These are phyloP conservation scores for Dactylis glomerata DNA, from an alignment of 176 grass and related monocot genomes.

Conservation along the genomic window DNA sequence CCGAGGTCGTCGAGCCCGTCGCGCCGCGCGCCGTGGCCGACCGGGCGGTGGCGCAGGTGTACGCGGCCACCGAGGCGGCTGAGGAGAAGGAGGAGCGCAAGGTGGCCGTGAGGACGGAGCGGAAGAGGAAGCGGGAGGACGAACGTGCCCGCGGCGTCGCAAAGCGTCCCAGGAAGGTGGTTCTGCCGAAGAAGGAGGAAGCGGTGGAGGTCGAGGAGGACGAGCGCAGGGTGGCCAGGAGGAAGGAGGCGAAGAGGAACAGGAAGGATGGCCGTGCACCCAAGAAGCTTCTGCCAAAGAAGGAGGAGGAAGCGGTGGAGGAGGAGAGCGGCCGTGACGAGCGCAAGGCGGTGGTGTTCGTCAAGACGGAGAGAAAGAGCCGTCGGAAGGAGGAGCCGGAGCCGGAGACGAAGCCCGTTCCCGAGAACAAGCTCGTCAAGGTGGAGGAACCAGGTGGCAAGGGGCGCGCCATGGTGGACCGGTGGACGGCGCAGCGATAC, in stretches of 20 bases:
- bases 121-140: neutral
- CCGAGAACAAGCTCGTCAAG: neutral
- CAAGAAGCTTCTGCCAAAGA: neutral
- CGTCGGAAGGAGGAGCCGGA: neutral
- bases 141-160: neutral
- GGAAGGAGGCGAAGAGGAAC: neutral
- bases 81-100: neutral
- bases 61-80: neutral
- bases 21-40: neutral
- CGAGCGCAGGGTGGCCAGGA: neutral
- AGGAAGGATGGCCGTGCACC: neutral
- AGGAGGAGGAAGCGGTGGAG: neutral
- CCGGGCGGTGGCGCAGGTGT: neutral
- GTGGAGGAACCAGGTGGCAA: neutral
- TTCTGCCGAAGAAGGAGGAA: neutral
- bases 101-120: neutral
- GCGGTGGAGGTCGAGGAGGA: neutral
- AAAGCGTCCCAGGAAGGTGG: neutral
- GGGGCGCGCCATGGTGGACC: slow-evolving; percentile 30
- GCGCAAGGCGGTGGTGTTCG: neutral
- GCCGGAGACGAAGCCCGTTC: neutral
- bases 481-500: slow-evolving; percentile 55
- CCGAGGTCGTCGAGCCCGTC: neutral
- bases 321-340: neutral
- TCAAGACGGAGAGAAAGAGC: neutral